Conservation (phyloP, 495 filamentous ascomycete species). For the Cudoniella acicularis region DNA sequence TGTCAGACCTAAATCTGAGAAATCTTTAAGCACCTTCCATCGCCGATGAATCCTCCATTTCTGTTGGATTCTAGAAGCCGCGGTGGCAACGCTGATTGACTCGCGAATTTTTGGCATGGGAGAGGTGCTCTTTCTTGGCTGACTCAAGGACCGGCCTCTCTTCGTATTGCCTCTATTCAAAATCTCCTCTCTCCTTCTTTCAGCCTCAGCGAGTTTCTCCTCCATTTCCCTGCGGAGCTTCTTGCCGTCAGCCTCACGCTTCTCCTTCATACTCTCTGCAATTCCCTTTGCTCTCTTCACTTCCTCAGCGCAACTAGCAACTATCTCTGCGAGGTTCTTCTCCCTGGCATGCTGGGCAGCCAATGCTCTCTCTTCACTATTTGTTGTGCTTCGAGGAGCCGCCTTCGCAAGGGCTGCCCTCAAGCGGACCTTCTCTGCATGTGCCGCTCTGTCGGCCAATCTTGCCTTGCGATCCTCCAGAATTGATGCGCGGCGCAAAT, state of each 20-base stretch:
- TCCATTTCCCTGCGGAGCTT: constrained; percentile 76
- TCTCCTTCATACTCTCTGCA: constrained; percentile 87
- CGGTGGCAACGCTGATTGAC: constrained; percentile 57
- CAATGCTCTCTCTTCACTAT: constrained; percentile 77
- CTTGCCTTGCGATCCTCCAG: constrained; percentile 90
- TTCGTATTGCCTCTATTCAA: constrained; percentile 50
- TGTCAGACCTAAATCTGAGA: constrained; percentile 65
- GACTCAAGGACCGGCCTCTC: constrained; percentile 41
- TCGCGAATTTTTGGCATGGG: constrained; percentile 55
- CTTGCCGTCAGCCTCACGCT: constrained; percentile 79
- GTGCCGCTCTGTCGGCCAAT: constrained; percentile 86
- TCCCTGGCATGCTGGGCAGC: constrained; percentile 91
- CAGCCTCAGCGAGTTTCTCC: constrained; percentile 83
- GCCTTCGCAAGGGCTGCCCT: constrained; percentile 84
- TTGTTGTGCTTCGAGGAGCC: constrained; percentile 51
- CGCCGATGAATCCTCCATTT: constrained; percentile 66
- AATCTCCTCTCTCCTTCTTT: constrained; percentile 63
- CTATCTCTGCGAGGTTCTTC: constrained; percentile 87
- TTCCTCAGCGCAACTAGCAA: constrained; percentile 91
- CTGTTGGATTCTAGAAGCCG: constrained; percentile 69
- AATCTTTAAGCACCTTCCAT: constrained; percentile 59
- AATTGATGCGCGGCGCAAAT: constrained; percentile 86
- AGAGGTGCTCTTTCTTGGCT: constrained; percentile 40
- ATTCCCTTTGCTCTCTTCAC: constrained; percentile 90
- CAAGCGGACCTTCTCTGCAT: constrained; percentile 94